Evolutionary conservation across 768 basidiomycete species (phyloP), one percentile per base, ranked within the genome.

Genomic region (Trametes maxima): DNA sequence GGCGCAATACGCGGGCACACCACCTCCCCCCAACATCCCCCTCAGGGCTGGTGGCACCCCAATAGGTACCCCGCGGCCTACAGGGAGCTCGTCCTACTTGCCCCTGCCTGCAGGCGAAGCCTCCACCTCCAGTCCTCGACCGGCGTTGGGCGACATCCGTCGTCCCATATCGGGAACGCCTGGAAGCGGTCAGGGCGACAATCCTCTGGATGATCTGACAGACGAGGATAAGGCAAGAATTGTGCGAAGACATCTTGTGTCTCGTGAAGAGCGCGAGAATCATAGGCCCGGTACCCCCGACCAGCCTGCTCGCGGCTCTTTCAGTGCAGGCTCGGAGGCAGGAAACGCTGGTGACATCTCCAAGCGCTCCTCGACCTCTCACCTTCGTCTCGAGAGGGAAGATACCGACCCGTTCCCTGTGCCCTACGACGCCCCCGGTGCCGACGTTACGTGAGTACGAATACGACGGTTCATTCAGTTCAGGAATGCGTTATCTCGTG

Each of bases 181-280:
- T 4, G 66, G 60, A 28, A 69, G 74, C 70, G 57, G 75, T 69
- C 14, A 71, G 71, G 59, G 75, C 65, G 57, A 68, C 67, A 35
- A 65, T 55, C 75, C 80, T 62, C 68, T 89, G 14, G 88, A 90
- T 21, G 84, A 80, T 24, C 75, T 94, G 25, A 81, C 90, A 0
- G 88, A 89, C 21, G 91, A 92, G 64, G 92, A 95, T 70, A 97
- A 94, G 76, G 88, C 87, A 2, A 85, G 83, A 68, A 84, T 97
- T 1, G 75, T 98, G 17, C 78, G 89, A 50, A 82, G 86, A 57
- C 94, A 97, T 75, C 80, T 98, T 17, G 88, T 95, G 12, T 82
- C 86, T 8, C 85, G 84, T 28, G 85, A 89, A 46, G 88, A 92
- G 63, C 79, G 88, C 13, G 70, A 69, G 43, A 67, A 53, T 58